phyloP scores from a whole-genome alignment of 208 protist species.

The Trypanosoma platydactyli region DNA sequence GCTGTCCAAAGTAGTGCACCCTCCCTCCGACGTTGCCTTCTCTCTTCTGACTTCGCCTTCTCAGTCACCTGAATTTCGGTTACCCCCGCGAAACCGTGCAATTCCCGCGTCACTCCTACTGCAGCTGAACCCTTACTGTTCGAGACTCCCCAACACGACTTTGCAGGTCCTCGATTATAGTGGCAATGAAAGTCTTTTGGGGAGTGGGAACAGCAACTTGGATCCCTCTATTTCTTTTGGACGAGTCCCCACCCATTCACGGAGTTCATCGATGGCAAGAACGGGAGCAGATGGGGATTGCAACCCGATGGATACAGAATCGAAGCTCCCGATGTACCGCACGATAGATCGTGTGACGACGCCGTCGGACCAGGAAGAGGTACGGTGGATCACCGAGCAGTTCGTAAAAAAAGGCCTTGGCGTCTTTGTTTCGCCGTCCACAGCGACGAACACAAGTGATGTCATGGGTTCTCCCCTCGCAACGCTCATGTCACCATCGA shows the following conservation, averaged over 20 bases:
- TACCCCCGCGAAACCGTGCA: neutral
- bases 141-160: neutral
- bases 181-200: no score
- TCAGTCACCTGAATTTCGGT: no score
- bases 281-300: neutral
- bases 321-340: slow-evolving; percentile 35
- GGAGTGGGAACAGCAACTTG: no score
- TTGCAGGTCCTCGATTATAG: neutral
- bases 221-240: no score
- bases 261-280: neutral
- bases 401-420: slow-evolving; percentile 49
- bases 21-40: neutral
- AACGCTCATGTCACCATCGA: neutral
- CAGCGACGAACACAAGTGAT: neutral
- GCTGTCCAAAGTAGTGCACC: slow-evolving; percentile 1
- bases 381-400: slow-evolving; percentile 44
- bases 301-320: neutral
- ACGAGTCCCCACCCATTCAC: neutral
- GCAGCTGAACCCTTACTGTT: neutral
- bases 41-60: neutral
- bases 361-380: slow-evolving; percentile 41
- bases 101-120: neutral
- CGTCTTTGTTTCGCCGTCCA: slow-evolving; percentile 13
- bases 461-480: no score
- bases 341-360: slow-evolving; percentile 28